Evolutionary conservation across 2,329 filamentous ascomycete genomes (phyloP).

Genomic region (Microdochium trichocladiopsis): DNA sequence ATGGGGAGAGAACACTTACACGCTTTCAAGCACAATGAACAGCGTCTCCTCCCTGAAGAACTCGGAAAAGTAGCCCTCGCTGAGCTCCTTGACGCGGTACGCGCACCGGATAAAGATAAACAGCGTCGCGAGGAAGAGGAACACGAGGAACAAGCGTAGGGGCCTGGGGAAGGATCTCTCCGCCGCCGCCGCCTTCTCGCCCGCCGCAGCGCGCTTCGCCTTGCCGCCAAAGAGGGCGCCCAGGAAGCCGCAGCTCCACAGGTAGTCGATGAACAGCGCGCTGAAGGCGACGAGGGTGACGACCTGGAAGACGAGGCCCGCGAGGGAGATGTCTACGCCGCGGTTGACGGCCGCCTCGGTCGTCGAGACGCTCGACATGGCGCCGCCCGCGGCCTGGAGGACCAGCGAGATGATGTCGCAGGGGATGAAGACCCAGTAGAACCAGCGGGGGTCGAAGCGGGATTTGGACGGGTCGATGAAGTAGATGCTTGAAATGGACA

Average conservation of each 20-base stretch:
- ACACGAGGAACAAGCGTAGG: constrained; percentile 49
- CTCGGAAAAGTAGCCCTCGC: constrained; percentile 52
- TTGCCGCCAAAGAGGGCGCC: constrained; percentile 28
- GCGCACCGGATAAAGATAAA: constrained; percentile 58
- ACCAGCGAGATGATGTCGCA: constrained; percentile 55
- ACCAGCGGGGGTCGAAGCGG: constrained; percentile 16
- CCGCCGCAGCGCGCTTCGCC: constrained; percentile 21
- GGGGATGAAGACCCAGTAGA: constrained; percentile 43
- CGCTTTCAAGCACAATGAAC: constrained; percentile 53
- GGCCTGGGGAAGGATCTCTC: constrained; percentile 15
- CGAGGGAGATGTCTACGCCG: constrained; percentile 60
- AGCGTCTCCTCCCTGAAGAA: constrained; percentile 48
- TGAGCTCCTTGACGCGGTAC: constrained; percentile 61
- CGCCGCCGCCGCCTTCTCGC: constrained; percentile 23
- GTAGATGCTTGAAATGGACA: constrained; percentile 21
- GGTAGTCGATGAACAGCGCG: constrained; percentile 40
- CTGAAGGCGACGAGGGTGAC: constrained; percentile 49
- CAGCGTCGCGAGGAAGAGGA: constrained; percentile 49
- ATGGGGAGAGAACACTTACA: constrained; percentile 7
- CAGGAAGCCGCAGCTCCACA: constrained; percentile 27
- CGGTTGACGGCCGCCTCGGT: constrained; percentile 22
- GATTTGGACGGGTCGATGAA: constrained; percentile 14
- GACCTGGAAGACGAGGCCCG: constrained; percentile 56
- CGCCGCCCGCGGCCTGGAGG: constrained; percentile 55
- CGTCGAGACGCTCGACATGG: constrained; percentile 36